These are phyloP conservation scores for Phytophthora melonis DNA, from an alignment of 352 stramenopile species.

Conservation along the genomic window DNA sequence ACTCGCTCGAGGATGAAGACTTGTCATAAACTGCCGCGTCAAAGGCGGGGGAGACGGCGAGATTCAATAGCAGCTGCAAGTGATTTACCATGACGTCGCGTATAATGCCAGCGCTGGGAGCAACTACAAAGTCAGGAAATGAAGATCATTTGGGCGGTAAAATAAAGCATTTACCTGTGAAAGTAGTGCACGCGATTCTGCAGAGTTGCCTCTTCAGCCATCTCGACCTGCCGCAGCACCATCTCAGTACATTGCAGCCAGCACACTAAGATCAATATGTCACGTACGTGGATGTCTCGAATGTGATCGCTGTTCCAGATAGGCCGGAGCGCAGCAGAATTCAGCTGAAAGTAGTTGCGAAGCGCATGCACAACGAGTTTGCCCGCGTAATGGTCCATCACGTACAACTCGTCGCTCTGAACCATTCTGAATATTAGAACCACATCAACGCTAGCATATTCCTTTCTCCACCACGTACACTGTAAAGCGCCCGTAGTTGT, in stretches of 20 bases:
- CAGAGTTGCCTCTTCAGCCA: constrained; percentile 77
- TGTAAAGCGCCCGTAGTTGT: constrained; percentile 49
- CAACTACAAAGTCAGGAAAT: neutral
- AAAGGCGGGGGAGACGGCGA: constrained; percentile 49
- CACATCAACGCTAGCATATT: neutral
- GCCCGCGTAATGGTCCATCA: constrained; percentile 91
- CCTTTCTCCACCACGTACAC: constrained; percentile 21
- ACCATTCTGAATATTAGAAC: neutral
- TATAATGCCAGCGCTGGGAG: constrained; percentile 68
- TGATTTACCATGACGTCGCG: constrained; percentile 89
- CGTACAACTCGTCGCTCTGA: constrained; percentile 76
- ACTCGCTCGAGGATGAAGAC: neutral
- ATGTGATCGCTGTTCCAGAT: constrained; percentile 46
- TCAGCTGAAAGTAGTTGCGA: constrained; percentile 58
- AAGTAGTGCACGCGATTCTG: constrained; percentile 74
- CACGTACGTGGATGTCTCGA: constrained; percentile 31
- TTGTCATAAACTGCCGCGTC: constrained; percentile 3
- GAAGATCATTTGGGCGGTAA: neutral
- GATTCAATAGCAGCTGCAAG: constrained; percentile 66
- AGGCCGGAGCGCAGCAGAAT: constrained; percentile 41
- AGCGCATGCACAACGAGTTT: constrained; percentile 75
- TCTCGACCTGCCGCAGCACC: constrained; percentile 49
- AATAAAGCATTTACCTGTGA: constrained; percentile 53
- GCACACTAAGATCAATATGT: neutral
- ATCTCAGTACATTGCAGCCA: neutral